Base-by-base conservation (phyloP, 768 basidiomycete species). In the Amyloporia xantha region DNA sequence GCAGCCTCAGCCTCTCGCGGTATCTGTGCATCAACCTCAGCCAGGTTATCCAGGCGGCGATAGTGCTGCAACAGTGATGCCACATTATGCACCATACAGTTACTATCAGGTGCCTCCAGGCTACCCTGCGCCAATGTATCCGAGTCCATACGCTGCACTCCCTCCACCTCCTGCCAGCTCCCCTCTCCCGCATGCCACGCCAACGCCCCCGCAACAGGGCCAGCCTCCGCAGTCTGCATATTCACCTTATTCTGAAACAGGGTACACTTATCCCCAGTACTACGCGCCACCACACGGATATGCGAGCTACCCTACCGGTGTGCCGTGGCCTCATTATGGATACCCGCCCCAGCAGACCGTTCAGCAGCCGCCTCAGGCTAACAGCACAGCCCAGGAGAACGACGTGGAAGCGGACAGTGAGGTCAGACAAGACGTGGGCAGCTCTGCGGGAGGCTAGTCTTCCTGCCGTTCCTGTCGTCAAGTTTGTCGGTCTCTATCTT, bases 31-130 rank as follows among this genome's bases (percentile, higher is more conserved):
- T 28, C 57, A 53, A 21, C 43, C 54, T 1, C 52, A 48, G 10
- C 44, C 52, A 7, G 48, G 36, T 4, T 58, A 58, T 24, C 13
- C 57, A 4, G 54, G 48, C 21, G 40, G 47, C 4, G 48, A 35
- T 17, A 11, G 41, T 21, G 23, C 43, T 6, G 49, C 35, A 6
- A 26, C 23, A 20, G 47, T 49, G 21, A 21, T 33, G 2, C 35
- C 56, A 9, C 57, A 53, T 33, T 58, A 58, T 27, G 10, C 51
- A 6, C 44, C 51, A 2, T 58, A 58, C 42, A 40, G 48, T 39
- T 58, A 58, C 50, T 58, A 58, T 28, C 52, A 48, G 24, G 46
- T 53, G 20, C 41, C 48, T 20, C 41, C 50, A 4, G 39, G 41
- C 2, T 58, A 58, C 21, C 49, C 45, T 5, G 48, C 55, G 10